These are phyloP conservation scores for Candida mattraensis DNA, from an alignment of 805 yeast species.

Conservation along the genomic window DNA sequence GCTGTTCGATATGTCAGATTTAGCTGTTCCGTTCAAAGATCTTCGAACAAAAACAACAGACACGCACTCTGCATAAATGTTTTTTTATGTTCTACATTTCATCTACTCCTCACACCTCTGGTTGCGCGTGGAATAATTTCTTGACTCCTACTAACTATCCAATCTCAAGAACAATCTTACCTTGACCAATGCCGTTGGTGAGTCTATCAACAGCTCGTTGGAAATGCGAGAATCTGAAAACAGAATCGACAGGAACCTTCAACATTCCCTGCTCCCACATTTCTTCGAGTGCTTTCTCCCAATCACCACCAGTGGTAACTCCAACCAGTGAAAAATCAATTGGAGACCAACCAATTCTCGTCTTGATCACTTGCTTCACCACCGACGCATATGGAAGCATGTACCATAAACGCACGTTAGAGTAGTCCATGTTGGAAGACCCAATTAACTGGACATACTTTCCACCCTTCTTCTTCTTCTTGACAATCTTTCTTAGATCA, in stretches of 20 bases:
- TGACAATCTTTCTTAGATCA: constrained; percentile 42
- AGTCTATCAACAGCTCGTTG: constrained; percentile 51
- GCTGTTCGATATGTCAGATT: too few species aligned
- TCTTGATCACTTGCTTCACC: constrained; percentile 12
- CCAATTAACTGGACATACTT: constrained; percentile 59
- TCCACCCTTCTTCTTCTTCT: constrained; percentile 46
- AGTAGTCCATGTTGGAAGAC: constrained; percentile 43
- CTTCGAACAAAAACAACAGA: too few species aligned
- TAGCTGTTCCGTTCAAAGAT: too few species aligned
- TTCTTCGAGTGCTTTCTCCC: constrained; percentile 37
- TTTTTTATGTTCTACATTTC: too few species aligned
- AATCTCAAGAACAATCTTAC: constrained; percentile 57
- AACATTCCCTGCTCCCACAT: constrained; percentile 46
- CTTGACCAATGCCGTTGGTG: constrained; percentile 51
- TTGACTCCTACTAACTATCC: constrained; percentile 1
- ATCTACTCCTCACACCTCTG: too few species aligned
- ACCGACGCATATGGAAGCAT: constrained; percentile 24
- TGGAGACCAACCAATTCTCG: constrained; percentile 17
- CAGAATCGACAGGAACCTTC: constrained; percentile 53
- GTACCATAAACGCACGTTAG: constrained; percentile 24
- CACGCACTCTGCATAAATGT: too few species aligned
- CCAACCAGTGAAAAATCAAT: constrained; percentile 7
- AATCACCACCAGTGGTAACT: constrained; percentile 12
- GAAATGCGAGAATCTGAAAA: constrained; percentile 47
- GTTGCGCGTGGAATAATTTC: background rate